Percentiles rank a stretch among this genome's conserved stretches.
Evolutionary conservation across 257 asterid genomes (phyloP).

Genomic region (Solanum bulbocastanum): DNA sequence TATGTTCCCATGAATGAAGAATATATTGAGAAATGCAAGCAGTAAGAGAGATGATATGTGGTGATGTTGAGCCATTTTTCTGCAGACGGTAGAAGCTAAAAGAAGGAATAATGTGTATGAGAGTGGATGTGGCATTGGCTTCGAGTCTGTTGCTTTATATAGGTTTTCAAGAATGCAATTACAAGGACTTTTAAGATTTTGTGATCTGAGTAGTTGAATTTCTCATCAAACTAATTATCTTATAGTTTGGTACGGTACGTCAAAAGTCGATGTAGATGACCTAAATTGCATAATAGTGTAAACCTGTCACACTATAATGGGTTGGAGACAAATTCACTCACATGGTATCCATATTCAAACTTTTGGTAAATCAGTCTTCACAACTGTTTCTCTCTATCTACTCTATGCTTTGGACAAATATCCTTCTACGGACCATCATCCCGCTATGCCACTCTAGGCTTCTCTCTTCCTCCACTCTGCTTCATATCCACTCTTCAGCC

Average conservation of each 20-base stretch:
- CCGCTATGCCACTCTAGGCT: neutral
- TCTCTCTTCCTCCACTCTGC: neutral
- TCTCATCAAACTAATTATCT: constrained; percentile 7
- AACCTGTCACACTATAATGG: neutral
- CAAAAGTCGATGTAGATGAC: neutral
- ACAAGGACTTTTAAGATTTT: neutral
- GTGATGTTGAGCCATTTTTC: neutral
- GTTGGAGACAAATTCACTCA: neutral
- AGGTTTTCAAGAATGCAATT: constrained; percentile 5
- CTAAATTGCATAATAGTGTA: neutral
- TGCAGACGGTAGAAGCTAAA: neutral
- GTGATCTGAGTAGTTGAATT: constrained; percentile 11
- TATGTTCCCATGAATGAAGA: neutral
- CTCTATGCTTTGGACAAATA: neutral
- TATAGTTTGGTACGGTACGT: neutral
- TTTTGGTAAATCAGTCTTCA: neutral
- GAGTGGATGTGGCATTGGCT: neutral
- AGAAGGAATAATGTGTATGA: neutral
- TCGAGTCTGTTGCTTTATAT: neutral
- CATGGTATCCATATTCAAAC: neutral
- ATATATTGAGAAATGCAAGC: neutral
- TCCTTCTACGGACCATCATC: neutral
- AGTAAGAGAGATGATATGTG: neutral
- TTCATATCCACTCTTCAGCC: neutral
- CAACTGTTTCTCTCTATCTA: neutral